phyloP scores from a whole-genome alignment of 192 early-diverging fungal genomes.

The Podila epigama region DNA sequence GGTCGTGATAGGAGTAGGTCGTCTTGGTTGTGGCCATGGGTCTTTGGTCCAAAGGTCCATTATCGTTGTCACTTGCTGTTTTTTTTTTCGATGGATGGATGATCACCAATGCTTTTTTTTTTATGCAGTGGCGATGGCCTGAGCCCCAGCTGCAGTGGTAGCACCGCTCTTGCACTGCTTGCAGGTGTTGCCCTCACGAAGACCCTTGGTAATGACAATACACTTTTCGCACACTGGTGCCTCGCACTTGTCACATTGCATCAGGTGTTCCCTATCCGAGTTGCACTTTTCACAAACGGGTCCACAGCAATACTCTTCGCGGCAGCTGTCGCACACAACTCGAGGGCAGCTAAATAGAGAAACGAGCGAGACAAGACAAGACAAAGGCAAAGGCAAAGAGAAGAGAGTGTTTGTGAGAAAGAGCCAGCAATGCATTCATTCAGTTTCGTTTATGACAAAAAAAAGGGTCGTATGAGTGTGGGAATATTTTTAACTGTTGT shows the following conservation, averaged over 20 bases:
- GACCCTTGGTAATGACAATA: conserved; percentile 44
- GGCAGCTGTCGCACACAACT: conserved; percentile 48
- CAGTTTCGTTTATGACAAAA: no score
- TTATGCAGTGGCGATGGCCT: no score
- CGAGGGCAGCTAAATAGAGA: conserved; percentile 19
- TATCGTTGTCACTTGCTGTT: no score
- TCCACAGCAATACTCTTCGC: conserved; percentile 48
- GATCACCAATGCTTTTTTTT: no score
- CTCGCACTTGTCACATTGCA: conserved; percentile 43
- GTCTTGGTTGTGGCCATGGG: no score
- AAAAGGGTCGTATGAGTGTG: no score
- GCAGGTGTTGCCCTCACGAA: conserved; percentile 42
- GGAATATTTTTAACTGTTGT: no score
- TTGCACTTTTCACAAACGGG: conserved; percentile 44
- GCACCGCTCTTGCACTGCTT: conserved; percentile 22
- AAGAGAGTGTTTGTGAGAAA: neutral
- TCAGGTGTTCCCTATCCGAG: conserved; percentile 27
- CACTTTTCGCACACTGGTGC: conserved; percentile 43
- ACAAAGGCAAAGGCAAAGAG: neutral
- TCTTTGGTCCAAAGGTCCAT: no score
- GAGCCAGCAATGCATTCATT: no score
- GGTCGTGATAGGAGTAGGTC: no score
- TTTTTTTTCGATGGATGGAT: no score
- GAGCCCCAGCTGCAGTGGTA: neutral
- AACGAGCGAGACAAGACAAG: neutral